Conservation (phyloP, 148 eudicot genomes). For the Spergularia marina region DNA sequence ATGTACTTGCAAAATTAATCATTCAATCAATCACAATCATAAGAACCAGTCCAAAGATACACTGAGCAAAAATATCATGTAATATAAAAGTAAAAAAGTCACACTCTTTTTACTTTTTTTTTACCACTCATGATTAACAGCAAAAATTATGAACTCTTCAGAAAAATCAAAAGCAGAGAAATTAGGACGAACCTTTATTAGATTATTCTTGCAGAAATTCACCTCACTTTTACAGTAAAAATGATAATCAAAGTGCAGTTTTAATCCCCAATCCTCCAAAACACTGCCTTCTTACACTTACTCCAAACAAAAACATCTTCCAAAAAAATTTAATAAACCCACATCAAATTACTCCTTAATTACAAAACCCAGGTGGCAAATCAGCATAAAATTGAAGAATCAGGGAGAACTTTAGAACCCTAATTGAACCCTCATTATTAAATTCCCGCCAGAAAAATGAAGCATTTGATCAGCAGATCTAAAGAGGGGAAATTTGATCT, state of each 20-base stretch:
- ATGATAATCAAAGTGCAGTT: constrained; percentile 11
- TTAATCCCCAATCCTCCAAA: constrained; percentile 24
- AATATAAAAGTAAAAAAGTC: not conserved
- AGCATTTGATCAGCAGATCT: constrained; percentile 25
- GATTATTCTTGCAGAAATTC: constrained; percentile 21
- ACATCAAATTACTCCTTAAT: not conserved
- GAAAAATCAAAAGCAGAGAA: not conserved
- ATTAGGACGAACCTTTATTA: constrained; percentile 25
- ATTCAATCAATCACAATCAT: constrained; percentile 5
- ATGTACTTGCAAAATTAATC: not conserved
- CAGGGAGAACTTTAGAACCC: not conserved
- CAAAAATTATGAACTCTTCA: not conserved
- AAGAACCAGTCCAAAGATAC: not conserved
- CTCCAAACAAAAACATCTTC: constrained; percentile 26
- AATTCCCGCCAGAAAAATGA: constrained; percentile 3
- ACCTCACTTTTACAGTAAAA: constrained; percentile 4
- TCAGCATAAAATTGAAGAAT: constrained; percentile 1
- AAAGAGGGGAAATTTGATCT: not conserved
- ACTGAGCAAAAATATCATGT: constrained; percentile 7
- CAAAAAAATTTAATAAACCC: constrained; percentile 9
- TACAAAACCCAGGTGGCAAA: constrained; percentile 12
- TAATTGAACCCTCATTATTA: constrained; percentile 14
- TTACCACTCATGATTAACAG: constrained; percentile 9
- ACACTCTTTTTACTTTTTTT: not conserved
- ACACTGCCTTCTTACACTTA: constrained; percentile 16